A percentile compares a stretch with the other conserved stretches of the same genome.
These are phyloP conservation scores for Dendrothele bispora DNA, from an alignment of 768 basidiomycete genomes.

Conservation along the genomic window DNA sequence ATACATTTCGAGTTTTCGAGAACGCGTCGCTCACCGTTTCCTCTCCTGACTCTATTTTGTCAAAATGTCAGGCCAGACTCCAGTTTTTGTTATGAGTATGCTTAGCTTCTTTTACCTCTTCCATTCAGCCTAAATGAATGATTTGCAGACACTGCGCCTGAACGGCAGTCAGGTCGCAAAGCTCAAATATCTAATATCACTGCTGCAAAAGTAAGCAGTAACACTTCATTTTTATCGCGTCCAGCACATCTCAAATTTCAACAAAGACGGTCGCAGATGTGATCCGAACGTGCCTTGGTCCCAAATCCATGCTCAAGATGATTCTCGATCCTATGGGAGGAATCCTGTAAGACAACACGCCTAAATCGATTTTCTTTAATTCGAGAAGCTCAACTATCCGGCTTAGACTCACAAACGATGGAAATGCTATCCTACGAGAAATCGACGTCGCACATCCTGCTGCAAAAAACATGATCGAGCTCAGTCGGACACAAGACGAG, in stretches of 20 bases:
- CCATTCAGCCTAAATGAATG: background rate
- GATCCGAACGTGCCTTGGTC: conserved; percentile 94
- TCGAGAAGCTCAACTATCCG: conserved; percentile 5
- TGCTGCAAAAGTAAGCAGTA: conserved; percentile 78
- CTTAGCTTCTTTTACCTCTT: background rate
- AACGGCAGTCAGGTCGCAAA: conserved; percentile 91
- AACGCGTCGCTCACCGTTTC: too few relatives aligned
- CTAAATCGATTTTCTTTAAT: background rate
- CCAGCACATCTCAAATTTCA: conserved; percentile 7
- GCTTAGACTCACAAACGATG: conserved; percentile 89
- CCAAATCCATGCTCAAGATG: conserved; percentile 99
- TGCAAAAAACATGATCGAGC: conserved; percentile 99
- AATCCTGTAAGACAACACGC: conserved; percentile 66
- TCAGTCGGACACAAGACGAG: conserved; percentile 96
- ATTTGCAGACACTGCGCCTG: conserved; percentile 81
- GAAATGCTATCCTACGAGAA: conserved; percentile 97
- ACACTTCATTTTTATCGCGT: background rate
- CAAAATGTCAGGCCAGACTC: conserved; percentile 62
- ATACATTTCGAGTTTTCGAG: too few relatives aligned
- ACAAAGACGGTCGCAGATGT: conserved; percentile 94
- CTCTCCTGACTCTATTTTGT: too few relatives aligned
- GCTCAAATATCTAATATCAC: conserved; percentile 97
- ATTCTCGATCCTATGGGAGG: conserved; percentile 99
- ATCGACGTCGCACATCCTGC: conserved; percentile 99
- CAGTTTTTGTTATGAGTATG: conserved; percentile 84